Evolutionary conservation across 1,139 yeast genomes (phyloP).

Genomic region (Magnusiomyces sp.): DNA sequence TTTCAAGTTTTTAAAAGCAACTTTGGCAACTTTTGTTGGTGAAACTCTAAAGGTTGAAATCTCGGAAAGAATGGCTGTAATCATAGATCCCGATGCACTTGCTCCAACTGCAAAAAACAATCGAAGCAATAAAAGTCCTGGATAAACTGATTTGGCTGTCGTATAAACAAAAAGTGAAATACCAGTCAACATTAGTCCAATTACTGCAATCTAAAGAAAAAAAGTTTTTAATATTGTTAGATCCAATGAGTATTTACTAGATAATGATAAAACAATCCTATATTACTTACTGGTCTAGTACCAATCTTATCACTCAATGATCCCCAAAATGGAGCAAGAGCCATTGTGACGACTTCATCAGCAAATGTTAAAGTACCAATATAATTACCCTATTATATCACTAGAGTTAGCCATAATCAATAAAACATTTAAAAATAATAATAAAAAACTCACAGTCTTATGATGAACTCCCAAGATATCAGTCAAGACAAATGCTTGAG

Average conservation of each 20-base stretch:
- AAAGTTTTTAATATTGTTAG: neutral
- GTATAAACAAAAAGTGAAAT: slow-evolving; percentile 45
- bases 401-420: neutral
- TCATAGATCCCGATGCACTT: slow-evolving; percentile 39
- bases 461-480: slow-evolving; percentile 44
- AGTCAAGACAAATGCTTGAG: slow-evolving; percentile 59
- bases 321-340: slow-evolving; percentile 56
- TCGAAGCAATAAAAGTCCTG: slow-evolving; percentile 46
- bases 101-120: slow-evolving; percentile 56
- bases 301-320: slow-evolving; percentile 57
- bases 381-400: slow-evolving; percentile 36
- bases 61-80: slow-evolving; percentile 47
- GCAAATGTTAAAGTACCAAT: slow-evolving; percentile 55
- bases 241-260: neutral
- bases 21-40: slow-evolving; percentile 11
- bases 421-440: neutral
- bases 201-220: slow-evolving; percentile 26
- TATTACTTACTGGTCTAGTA: slow-evolving; percentile 38
- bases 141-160: slow-evolving; percentile 36
- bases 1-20: too few species aligned
- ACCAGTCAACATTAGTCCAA: slow-evolving; percentile 44
- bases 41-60: slow-evolving; percentile 35
- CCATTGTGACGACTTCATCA: slow-evolving; percentile 51
- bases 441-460: slow-evolving; percentile 28
- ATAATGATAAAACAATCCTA: neutral